Conservation (phyloP, 371 early-diverging fungal genomes). For the Syncephalastrum contaminatum region DNA sequence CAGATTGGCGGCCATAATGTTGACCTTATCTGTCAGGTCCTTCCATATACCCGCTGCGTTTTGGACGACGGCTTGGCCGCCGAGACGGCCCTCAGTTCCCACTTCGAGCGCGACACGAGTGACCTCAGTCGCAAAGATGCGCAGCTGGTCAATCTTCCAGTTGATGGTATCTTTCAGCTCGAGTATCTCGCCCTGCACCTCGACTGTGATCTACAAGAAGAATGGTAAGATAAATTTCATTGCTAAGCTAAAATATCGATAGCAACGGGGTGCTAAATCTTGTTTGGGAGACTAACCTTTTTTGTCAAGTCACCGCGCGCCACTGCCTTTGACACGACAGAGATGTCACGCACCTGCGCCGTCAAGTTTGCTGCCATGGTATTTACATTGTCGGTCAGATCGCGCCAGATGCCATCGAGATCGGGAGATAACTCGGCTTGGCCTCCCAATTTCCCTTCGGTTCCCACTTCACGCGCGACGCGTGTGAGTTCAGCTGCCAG, state of each 20-base stretch:
- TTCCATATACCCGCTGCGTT: slow-evolving; percentile 66
- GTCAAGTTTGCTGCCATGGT: slow-evolving; percentile 18
- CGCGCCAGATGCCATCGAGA: slow-evolving; percentile 56
- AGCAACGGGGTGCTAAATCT: no score
- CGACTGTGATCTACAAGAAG: slow-evolving; percentile 16
- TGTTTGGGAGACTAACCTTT: slow-evolving; percentile 16
- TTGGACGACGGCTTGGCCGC: slow-evolving; percentile 48
- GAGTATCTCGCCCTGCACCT: slow-evolving; percentile 26
- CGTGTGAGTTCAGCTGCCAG: slow-evolving; percentile 62
- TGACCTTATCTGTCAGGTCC: slow-evolving; percentile 65
- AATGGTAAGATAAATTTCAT: background rate
- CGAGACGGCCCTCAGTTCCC: slow-evolving; percentile 58
- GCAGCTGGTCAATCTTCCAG: slow-evolving; percentile 35
- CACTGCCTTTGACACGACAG: slow-evolving; percentile 29
- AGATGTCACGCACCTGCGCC: slow-evolving; percentile 32
- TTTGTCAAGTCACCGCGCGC: slow-evolving; percentile 29
- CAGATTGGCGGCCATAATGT: slow-evolving; percentile 60
- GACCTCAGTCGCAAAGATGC: slow-evolving; percentile 36
- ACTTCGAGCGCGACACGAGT: slow-evolving; percentile 51
- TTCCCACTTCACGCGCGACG: slow-evolving; percentile 40
- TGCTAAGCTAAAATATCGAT: no score
- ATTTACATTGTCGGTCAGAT: slow-evolving; percentile 51
- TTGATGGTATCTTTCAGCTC: slow-evolving; percentile 24
- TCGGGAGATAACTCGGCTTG: slow-evolving; percentile 50
- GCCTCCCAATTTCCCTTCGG: slow-evolving; percentile 56